Evolutionary conservation across 108 stramenopile species (phyloP).

Genomic region (Nitzschia inconspicua): DNA sequence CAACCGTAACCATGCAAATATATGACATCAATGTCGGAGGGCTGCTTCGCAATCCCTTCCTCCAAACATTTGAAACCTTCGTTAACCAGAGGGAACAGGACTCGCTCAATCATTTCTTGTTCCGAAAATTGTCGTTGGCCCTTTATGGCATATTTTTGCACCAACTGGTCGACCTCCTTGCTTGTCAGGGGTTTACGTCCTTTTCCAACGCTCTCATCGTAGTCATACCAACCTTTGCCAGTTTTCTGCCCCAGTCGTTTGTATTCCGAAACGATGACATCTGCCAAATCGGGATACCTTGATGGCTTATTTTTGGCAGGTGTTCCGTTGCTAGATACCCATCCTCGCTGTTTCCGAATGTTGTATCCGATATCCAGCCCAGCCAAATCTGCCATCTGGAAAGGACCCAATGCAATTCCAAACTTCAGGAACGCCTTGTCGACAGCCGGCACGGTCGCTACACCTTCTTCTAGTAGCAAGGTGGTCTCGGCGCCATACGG

Average conservation of each 20-base stretch:
- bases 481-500: constrained; percentile 79
- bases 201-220: constrained; percentile 74
- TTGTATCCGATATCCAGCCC: constrained; percentile 94
- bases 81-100: constrained; percentile 91
- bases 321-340: constrained; percentile 21
- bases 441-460: constrained; percentile 53
- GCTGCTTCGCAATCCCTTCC: constrained; percentile 88
- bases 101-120: constrained; percentile 61
- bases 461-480: constrained; percentile 60
- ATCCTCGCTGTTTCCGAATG: constrained; percentile 75
- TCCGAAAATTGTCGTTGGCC: constrained; percentile 28
- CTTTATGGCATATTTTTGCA: constrained; percentile 42
- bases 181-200: constrained; percentile 75
- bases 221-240: constrained; percentile 84
- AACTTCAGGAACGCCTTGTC: constrained; percentile 73
- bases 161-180: constrained; percentile 67
- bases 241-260: constrained; percentile 91
- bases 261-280: constrained; percentile 74
- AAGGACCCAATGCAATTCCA: constrained; percentile 84
- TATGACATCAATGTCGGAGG: constrained; percentile 94
- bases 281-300: constrained; percentile 86
- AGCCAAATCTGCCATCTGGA: constrained; percentile 91
- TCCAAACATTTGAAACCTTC: constrained; percentile 97
- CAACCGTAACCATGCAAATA: constrained; percentile 96
- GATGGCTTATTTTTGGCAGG: constrained; percentile 48